Conservation (phyloP, 768 basidiomycete genomes). For the Auricularia sp. region DNA sequence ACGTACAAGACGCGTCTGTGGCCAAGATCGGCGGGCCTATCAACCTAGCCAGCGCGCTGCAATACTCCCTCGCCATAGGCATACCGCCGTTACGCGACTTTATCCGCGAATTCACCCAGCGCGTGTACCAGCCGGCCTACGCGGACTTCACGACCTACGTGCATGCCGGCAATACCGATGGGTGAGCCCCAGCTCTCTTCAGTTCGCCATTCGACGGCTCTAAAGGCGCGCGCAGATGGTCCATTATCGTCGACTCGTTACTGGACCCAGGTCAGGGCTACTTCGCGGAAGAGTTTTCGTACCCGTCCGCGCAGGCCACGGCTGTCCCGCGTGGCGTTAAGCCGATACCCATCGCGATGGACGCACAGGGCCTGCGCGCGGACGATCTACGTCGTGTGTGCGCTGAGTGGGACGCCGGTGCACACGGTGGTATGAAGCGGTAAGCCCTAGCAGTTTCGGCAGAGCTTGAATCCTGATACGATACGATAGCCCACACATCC, state of each 20-base stretch:
- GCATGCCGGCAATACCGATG: constrained; percentile 66
- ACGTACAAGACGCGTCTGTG: constrained; percentile 20
- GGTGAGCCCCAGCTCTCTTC: constrained; percentile 16
- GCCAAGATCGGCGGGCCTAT: constrained; percentile 55
- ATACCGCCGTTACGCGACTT: constrained; percentile 47
- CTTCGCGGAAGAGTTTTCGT: constrained; percentile 63
- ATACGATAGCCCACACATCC: constrained; percentile 46
- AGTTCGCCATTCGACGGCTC: not conserved
- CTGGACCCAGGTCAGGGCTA: constrained; percentile 56
- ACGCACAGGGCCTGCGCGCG: constrained; percentile 58
- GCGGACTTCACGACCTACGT: constrained; percentile 46
- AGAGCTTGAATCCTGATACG: not conserved
- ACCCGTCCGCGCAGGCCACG: constrained; percentile 44
- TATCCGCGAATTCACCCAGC: constrained; percentile 44
- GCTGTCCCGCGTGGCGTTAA: constrained; percentile 31
- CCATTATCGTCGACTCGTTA: constrained; percentile 37
- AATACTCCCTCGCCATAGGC: constrained; percentile 53
- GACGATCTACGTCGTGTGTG: constrained; percentile 52
- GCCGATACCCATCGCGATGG: constrained; percentile 53
- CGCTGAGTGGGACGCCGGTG: constrained; percentile 54
- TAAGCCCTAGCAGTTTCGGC: constrained; percentile 16
- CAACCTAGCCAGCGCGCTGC: constrained; percentile 56
- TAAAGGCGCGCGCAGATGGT: not conserved
- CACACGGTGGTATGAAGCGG: constrained; percentile 44
- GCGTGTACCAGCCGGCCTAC: constrained; percentile 45